Conservation (phyloP, 192 early-diverging fungal genomes). For the Obelidium mucronatum region DNA sequence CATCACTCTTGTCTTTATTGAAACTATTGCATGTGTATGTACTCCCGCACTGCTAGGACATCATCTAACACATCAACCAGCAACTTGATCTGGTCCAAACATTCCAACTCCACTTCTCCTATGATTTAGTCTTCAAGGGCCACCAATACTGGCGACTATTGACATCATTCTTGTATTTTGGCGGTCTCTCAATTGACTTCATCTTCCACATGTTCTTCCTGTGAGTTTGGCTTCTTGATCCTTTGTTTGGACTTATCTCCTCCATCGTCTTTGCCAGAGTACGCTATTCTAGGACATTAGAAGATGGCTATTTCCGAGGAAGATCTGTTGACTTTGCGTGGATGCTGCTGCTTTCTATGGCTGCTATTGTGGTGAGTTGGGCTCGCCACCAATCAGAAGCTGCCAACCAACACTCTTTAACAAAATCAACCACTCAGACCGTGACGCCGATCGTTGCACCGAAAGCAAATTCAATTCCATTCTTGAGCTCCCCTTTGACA, state of each 20-base stretch:
- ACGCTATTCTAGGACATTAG: conserved; percentile 89
- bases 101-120: conserved; percentile 85
- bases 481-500: conserved; percentile 82
- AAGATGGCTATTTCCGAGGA: conserved; percentile 91
- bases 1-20: conserved; percentile 76
- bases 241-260: background rate
- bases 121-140: conserved; percentile 69
- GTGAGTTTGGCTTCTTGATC: conserved; percentile 47
- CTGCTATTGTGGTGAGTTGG: conserved; percentile 59
- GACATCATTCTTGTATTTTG: conserved; percentile 95
- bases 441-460: conserved; percentile 46
- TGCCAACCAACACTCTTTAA: background rate
- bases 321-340: conserved; percentile 93
- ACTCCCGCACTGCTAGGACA: background rate
- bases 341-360: conserved; percentile 77
- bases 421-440: no score
- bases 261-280: conserved; percentile 59
- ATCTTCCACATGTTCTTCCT: conserved; percentile 92
- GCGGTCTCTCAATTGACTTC: conserved; percentile 88
- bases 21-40: conserved; percentile 82
- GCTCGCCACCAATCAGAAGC: conserved; percentile 6
- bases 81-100: conserved; percentile 84
- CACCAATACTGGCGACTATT: conserved; percentile 90
- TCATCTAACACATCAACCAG: conserved; percentile 43
- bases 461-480: conserved; percentile 62